phyloP scores from a whole-genome alignment of 768 basidiomycete species.

The Pleurotus giganteus region DNA sequence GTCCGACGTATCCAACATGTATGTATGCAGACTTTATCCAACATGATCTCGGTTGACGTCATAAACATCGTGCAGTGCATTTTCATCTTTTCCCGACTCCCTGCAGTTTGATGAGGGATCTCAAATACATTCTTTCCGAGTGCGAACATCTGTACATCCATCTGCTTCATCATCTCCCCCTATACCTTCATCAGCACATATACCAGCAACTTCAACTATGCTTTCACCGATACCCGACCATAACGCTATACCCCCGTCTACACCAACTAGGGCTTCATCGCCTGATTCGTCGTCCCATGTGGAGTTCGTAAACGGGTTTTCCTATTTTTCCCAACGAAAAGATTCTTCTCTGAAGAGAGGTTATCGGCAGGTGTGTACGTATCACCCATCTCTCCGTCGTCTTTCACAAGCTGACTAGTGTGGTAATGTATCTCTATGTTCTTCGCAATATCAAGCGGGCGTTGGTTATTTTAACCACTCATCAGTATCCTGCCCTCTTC shows the following conservation, averaged over 20 bases:
- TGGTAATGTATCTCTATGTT: background rate
- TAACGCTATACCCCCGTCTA: constrained; percentile 1
- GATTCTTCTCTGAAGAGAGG: constrained; percentile 71
- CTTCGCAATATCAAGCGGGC: constrained; percentile 49
- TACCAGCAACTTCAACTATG: background rate
- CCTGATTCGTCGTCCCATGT: constrained; percentile 35
- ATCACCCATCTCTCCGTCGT: background rate
- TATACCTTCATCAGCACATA: background rate
- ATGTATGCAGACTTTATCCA: constrained; percentile 22
- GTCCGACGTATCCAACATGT: constrained; percentile 84
- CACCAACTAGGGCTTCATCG: background rate
- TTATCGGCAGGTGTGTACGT: constrained; percentile 64
- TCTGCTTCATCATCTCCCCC: background rate
- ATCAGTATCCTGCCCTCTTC: constrained; percentile 83
- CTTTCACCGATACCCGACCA: constrained; percentile 29
- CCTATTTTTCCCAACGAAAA: constrained; percentile 70
- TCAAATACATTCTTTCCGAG: constrained; percentile 83
- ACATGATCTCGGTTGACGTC: constrained; percentile 9
- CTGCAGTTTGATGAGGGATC: constrained; percentile 81
- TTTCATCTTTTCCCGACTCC: constrained; percentile 91
- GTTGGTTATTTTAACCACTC: constrained; percentile 77
- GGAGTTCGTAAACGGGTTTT: constrained; percentile 76
- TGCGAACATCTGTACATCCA: constrained; percentile 42
- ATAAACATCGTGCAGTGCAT: constrained; percentile 54
- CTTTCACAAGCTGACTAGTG: background rate